Percentiles rank a stretch among this genome's conserved stretches.
Conservation (phyloP, 768 basidiomycete species). For the Lentinula boryana region DNA sequence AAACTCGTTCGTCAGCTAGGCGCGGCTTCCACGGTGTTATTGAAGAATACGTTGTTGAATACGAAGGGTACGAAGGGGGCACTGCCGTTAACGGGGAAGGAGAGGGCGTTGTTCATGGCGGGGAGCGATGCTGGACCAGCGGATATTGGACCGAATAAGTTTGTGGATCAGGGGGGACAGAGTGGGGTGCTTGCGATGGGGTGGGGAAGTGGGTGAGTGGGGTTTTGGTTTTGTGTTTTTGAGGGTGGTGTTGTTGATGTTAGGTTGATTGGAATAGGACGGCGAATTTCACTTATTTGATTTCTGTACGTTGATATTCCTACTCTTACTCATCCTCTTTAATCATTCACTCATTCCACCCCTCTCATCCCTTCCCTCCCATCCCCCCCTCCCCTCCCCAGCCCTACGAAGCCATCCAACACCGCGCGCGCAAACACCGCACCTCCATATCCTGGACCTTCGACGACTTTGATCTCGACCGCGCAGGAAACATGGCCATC, state of each 20-base stretch:
- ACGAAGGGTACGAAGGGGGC: too few relatives aligned
- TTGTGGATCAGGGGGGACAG: conserved; percentile 50
- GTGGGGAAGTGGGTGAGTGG: conserved; percentile 73
- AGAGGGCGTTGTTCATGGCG: conserved; percentile 49
- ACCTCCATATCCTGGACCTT: conserved; percentile 65
- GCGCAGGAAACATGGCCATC: conserved; percentile 41
- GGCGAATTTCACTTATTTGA: conserved; percentile 69
- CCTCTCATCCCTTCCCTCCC: not conserved
- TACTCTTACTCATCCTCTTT: too few relatives aligned
- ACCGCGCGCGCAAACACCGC: conserved; percentile 58
- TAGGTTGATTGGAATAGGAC: conserved; percentile 42
- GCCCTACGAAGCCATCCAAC: conserved; percentile 81
- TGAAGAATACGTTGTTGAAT: conserved; percentile 79
- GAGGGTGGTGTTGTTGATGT: not conserved
- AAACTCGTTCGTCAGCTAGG: conserved; percentile 68
- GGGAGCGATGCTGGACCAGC: conserved; percentile 66
- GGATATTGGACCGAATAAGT: conserved; percentile 64
- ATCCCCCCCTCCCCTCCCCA: conserved; percentile 17
- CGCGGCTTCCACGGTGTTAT: conserved; percentile 63
- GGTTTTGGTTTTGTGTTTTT: not conserved
- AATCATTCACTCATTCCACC: too few relatives aligned
- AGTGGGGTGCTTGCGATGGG: conserved; percentile 83
- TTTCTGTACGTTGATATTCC: conserved; percentile 48
- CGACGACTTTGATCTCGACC: conserved; percentile 57
- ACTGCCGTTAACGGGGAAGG: conserved; percentile 53